Base-by-base conservation (phyloP, 306 rosid species). In the Malus sylvestris region DNA sequence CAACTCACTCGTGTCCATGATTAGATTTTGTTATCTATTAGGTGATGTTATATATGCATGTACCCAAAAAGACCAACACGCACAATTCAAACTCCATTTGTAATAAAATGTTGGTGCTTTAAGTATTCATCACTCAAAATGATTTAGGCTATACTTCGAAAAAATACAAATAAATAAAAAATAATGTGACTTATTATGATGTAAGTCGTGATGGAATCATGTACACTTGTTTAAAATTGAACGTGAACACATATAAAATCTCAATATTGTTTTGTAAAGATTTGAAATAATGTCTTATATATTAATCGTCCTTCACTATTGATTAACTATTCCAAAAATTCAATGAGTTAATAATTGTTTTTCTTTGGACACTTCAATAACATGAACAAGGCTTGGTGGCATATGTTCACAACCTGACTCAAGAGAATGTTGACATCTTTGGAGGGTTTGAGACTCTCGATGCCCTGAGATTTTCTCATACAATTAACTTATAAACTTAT, bases 391-490 rank as follows among this genome's bases (percentile, higher is more conserved):
- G 63, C 63, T 58, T 58, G 63, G 63, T 58, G 29, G 63, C 63
- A 58, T 58, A n/a, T 58, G 5, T 58, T 27, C 12, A 10, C 93
- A 5, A 90, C 84, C 35, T 87, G 20, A 6, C 89, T 90, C 85
- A 90, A 89, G 57, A 93, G 87, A 11, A 49, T 91, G 98, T 91
- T 88, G 80, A 91, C 97, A 87, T 91, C 77, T 38, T 88, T 85
- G 82, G 84, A 81, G 42, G 93, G 89, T 73, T 87, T 89, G n/a
- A 88, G 96, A 71, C 71, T 71, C 51, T 86, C 86, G 0, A 90
- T 91, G 25, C 83, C 46, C 16, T 61, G 83, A 81, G 76, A 93
- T 87, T 85, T 90, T 85, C 8, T 78, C 74, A 53, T 83, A 85
- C 62, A 90, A 74, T 3, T 75, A 75, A 42, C 23, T n/a, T 79